Evolutionary conservation across 179 eudicot genomes (phyloP).

Genomic region (Patellifolia procumbens): DNA sequence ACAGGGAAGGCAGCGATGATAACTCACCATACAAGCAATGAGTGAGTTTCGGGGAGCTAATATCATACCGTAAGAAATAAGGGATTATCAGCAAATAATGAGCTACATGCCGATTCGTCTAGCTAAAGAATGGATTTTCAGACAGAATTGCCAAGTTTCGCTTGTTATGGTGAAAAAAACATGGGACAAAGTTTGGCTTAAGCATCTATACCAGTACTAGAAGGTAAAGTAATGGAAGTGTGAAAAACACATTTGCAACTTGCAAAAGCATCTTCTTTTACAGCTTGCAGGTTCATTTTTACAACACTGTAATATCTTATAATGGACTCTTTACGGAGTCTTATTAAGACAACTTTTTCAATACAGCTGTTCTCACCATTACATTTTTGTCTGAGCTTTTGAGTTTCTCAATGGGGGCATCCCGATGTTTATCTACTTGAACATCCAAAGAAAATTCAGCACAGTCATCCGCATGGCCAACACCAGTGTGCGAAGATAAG

Average conservation of each 20-base stretch:
- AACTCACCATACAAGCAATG: neutral
- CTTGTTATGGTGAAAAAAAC: neutral
- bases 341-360: neutral
- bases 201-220: neutral
- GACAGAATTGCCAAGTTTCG: neutral
- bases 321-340: neutral
- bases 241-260: neutral
- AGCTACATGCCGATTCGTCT: neutral
- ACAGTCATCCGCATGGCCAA: conserved; percentile 30
- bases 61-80: neutral
- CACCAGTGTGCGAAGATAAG: conserved; percentile 41
- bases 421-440: conserved; percentile 30
- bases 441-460: conserved; percentile 31
- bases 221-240: neutral
- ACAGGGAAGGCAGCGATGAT: neutral
- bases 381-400: conserved; percentile 27
- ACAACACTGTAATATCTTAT: neutral
- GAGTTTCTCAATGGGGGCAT: conserved; percentile 20
- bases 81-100: neutral
- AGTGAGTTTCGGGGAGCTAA: neutral
- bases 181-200: neutral
- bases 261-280: neutral
- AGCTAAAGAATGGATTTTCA: neutral
- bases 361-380: conserved; percentile 39
- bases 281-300: neutral